Evolutionary conservation across 2,329 filamentous ascomycete genomes (phyloP).

Genomic region (Grosmannia clavigera): DNA sequence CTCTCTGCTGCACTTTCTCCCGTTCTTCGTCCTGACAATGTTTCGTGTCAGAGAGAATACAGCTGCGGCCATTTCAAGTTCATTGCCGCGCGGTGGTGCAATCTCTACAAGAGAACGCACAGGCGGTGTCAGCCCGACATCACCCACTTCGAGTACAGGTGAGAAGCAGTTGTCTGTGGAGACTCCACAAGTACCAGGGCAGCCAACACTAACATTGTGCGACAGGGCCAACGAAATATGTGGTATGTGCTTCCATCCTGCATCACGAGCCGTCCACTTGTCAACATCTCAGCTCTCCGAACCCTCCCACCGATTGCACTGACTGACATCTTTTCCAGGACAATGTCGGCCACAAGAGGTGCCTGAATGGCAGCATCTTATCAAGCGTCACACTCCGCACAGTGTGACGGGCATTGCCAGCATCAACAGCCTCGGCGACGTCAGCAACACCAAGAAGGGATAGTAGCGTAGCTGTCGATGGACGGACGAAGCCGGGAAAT

Average conservation of each 20-base stretch:
- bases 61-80: conserved; percentile 23
- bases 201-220: neutral
- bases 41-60: conserved; percentile 16
- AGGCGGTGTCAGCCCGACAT: conserved; percentile 22
- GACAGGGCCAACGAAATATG: conserved; percentile 17
- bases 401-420: conserved; percentile 7
- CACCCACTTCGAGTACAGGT: conserved; percentile 21
- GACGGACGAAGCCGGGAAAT: neutral
- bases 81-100: conserved; percentile 24
- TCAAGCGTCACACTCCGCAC: conserved; percentile 19
- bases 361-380: conserved; percentile 24
- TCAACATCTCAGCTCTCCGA: neutral
- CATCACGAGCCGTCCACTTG: neutral
- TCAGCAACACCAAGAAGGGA: neutral
- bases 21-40: neutral
- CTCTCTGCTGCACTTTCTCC: neutral
- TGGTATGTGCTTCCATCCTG: conserved; percentile 14
- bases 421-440: conserved; percentile 6
- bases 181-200: neutral
- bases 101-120: conserved; percentile 19
- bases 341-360: conserved; percentile 25
- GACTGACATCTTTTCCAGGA: conserved; percentile 13
- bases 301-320: neutral
- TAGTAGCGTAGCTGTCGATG: neutral
- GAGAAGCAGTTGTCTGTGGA: neutral